phyloP scores from a whole-genome alignment of 2,329 filamentous ascomycete genomes.

The Apiospora koreana region DNA sequence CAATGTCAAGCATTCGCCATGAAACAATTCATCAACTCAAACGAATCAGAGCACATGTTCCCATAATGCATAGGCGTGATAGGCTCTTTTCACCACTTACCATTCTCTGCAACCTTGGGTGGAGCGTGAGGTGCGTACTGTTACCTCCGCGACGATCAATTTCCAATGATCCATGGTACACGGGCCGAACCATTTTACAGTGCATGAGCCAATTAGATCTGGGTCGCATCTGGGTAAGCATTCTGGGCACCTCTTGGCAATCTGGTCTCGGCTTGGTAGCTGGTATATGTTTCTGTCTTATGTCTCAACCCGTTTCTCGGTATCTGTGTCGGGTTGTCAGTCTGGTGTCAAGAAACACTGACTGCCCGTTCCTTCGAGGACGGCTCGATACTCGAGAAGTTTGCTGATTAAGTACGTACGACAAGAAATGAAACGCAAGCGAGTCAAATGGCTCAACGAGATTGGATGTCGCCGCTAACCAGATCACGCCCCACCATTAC shows the following conservation, averaged over 20 bases:
- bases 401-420: background rate
- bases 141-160: slow-evolving; percentile 1
- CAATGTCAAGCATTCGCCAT: background rate
- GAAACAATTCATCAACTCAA: background rate
- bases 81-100: background rate
- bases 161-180: background rate
- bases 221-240: background rate
- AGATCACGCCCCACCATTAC: background rate
- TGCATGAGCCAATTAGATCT: background rate
- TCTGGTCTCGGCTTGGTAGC: background rate
- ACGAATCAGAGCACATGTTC: background rate
- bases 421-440: background rate
- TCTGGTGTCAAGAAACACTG: too few relatives aligned
- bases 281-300: too few relatives aligned
- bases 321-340: background rate
- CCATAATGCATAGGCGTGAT: background rate
- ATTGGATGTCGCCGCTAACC: background rate
- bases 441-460: background rate
- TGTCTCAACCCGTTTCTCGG: background rate
- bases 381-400: background rate
- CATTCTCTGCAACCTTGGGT: background rate
- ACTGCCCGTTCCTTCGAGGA: background rate
- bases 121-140: background rate
- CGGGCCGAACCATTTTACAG: background rate
- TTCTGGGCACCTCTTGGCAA: background rate